Percentiles rank a stretch among this genome's conserved stretches.
phyloP scores from a whole-genome alignment of 768 basidiomycete genomes.

The Pleurotus giganteus region DNA sequence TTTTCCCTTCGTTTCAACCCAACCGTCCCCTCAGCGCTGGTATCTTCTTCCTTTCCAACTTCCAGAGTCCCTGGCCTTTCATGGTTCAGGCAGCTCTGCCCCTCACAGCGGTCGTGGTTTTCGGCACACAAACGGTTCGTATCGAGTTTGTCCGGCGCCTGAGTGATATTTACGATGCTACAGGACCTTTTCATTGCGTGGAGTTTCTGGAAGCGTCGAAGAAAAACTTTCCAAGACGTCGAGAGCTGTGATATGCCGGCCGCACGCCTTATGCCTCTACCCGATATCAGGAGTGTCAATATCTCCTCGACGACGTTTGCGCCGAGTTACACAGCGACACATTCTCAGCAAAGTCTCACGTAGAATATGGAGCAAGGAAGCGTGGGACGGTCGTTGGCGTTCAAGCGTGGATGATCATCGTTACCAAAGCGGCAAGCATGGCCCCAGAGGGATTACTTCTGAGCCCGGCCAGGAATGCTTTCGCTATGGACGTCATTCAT shows the following conservation, averaged over 20 bases:
- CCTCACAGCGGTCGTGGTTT: constrained; percentile 42
- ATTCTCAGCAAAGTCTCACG: constrained; percentile 20
- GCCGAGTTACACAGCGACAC: constrained; percentile 1
- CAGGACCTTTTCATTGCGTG: constrained; percentile 40
- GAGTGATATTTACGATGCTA: constrained; percentile 3
- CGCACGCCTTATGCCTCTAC: not conserved
- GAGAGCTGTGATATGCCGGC: not conserved
- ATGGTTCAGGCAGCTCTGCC: constrained; percentile 54
- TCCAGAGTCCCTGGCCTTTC: constrained; percentile 32
- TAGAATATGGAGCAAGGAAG: not conserved
- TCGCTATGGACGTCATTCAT: not conserved
- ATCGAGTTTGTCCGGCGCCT: not conserved
- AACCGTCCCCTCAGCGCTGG: constrained; percentile 27
- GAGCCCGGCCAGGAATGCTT: constrained; percentile 9
- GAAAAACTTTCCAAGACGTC: not conserved
- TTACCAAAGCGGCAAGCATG: not conserved
- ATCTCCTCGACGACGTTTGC: constrained; percentile 3
- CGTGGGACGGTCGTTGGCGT: not conserved
- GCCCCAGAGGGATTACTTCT: constrained; percentile 5
- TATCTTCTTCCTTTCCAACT: constrained; percentile 32
- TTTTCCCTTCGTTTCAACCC: constrained; percentile 2
- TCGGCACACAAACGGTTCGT: constrained; percentile 48
- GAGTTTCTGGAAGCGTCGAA: constrained; percentile 26
- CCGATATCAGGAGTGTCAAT: not conserved
- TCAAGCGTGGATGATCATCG: not conserved